Percentiles rank a stretch among this genome's conserved stretches.
Evolutionary conservation across 169 alveolate genomes (phyloP).

Genomic region (Cryptosporidium ryanae): DNA sequence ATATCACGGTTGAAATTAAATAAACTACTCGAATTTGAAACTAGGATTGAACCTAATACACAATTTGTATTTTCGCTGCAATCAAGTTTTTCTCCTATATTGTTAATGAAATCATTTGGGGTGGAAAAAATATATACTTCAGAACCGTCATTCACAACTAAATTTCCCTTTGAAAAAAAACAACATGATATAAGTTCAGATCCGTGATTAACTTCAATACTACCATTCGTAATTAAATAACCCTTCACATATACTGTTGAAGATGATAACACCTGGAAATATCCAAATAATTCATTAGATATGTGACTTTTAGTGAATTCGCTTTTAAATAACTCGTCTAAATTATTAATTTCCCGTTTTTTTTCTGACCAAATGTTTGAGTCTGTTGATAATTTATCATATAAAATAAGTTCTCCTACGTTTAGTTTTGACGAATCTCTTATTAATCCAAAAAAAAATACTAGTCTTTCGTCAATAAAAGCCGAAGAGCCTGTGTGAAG

Average conservation of each 20-base stretch:
- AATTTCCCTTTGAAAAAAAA: neutral
- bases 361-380: neutral
- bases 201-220: conserved; percentile 54
- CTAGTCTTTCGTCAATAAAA: conserved; percentile 8
- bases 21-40: conserved; percentile 58
- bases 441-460: conserved; percentile 11
- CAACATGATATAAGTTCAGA: conserved; percentile 37
- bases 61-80: conserved; percentile 10
- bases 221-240: conserved; percentile 1
- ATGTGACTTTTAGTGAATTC: neutral
- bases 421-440: conserved; percentile 52
- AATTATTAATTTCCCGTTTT: neutral
- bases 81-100: neutral
- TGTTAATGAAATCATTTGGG: neutral
- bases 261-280: conserved; percentile 51
- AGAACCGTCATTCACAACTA: conserved; percentile 47
- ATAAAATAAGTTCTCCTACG: neutral
- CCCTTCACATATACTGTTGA: conserved; percentile 10
- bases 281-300: neutral
- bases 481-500: conserved; percentile 40
- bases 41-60: conserved; percentile 40
- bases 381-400: neutral
- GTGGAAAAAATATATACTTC: conserved; percentile 1
- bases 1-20: conserved; percentile 11
- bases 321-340: neutral